phyloP scores from a whole-genome alignment of 768 basidiomycete genomes.

The Megacollybia marginata region DNA sequence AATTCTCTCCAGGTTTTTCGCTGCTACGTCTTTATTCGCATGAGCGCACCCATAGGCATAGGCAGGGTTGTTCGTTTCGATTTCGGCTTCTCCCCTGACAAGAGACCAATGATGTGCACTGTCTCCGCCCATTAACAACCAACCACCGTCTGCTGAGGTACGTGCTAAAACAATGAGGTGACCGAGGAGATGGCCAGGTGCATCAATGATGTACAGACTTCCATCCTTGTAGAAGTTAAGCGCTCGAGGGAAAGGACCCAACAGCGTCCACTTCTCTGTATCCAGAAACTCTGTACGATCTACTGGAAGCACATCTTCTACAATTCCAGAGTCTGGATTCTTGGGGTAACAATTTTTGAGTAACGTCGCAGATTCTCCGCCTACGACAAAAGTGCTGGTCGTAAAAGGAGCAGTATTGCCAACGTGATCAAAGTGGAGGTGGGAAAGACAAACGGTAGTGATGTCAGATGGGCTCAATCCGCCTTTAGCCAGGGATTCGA shows the following conservation, averaged over 20 bases:
- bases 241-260: conserved; percentile 34
- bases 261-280: conserved; percentile 5
- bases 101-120: conserved; percentile 49
- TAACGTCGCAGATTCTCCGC: background rate
- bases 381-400: conserved; percentile 2
- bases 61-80: conserved; percentile 23
- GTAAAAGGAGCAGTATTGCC: background rate
- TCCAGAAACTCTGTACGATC: no score
- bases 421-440: conserved; percentile 3
- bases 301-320: conserved; percentile 16
- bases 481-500: conserved; percentile 42
- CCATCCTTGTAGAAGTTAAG: conserved; percentile 38
- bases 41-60: conserved; percentile 32
- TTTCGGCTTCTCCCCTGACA: conserved; percentile 33
- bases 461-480: conserved; percentile 36
- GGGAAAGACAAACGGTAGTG: conserved; percentile 16
- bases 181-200: conserved; percentile 49
- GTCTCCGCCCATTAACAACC: conserved; percentile 51
- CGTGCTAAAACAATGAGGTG: conserved; percentile 50
- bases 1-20: conserved; percentile 33
- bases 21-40: conserved; percentile 31
- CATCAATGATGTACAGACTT: conserved; percentile 49
- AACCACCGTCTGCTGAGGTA: conserved; percentile 43
- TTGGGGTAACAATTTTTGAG: conserved; percentile 30
- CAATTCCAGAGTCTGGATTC: conserved; percentile 25